A percentile compares a stretch with the other conserved stretches of the same genome.
These are phyloP conservation scores for Didymella pomorum DNA, from an alignment of 2,329 filamentous ascomycete species.

Conservation along the genomic window DNA sequence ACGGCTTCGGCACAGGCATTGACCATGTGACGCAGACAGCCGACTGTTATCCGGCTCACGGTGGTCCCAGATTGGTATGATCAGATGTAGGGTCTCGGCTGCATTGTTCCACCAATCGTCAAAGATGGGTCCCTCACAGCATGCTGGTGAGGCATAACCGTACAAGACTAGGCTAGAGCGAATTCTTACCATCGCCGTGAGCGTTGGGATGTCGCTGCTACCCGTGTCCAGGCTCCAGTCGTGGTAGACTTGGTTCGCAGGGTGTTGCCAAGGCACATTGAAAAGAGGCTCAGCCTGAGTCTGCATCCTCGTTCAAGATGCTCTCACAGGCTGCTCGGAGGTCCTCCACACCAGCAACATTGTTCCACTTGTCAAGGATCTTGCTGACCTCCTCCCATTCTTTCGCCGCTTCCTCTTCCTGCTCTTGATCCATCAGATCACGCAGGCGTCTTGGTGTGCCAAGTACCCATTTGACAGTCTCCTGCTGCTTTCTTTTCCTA, in stretches of 20 bases:
- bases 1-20: not conserved
- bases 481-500: conserved; percentile 54
- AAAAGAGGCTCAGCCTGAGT: conserved; percentile 30
- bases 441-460: conserved; percentile 67
- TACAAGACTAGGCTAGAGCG: not conserved
- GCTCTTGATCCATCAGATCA: conserved; percentile 66
- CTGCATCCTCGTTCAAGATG: conserved; percentile 40
- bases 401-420: conserved; percentile 65
- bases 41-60: conserved; percentile 11
- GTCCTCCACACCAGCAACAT: conserved; percentile 54
- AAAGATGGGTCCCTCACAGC: not conserved
- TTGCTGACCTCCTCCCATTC: conserved; percentile 56
- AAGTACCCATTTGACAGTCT: conserved; percentile 70
- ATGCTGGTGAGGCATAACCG: not conserved
- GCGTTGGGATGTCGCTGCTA: not conserved
- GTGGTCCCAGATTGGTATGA: not conserved
- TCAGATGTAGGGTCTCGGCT: conserved; percentile 2
- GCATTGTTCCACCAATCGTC: conserved; percentile 21
- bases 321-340: conserved; percentile 50
- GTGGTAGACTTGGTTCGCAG: not conserved
- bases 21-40: not conserved
- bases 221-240: not conserved
- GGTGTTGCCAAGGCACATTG: not conserved
- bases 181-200: not conserved
- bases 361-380: conserved; percentile 55